phyloP scores from a whole-genome alignment of 257 asterid genomes.

The Paraleonurus japonicus region DNA sequence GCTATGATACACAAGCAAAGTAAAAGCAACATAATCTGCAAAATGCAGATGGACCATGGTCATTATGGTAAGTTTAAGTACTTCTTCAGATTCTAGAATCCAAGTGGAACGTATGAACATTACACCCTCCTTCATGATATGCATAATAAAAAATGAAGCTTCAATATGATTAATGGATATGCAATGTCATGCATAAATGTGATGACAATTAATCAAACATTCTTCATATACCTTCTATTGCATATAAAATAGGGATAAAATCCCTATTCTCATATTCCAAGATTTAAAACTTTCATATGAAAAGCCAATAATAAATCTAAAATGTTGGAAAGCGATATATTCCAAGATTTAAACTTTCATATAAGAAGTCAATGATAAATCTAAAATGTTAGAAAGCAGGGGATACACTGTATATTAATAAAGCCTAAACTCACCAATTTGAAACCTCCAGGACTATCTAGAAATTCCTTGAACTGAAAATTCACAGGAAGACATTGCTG shows the following conservation, averaged over 20 bases:
- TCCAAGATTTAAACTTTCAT: too few relatives aligned
- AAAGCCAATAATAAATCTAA: neutral
- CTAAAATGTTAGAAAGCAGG: neutral
- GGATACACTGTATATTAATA: neutral
- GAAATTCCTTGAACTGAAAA: conserved; percentile 37
- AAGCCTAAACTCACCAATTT: conserved; percentile 51
- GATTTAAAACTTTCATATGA: conserved; percentile 3
- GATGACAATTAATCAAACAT: neutral
- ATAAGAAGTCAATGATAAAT: neutral
- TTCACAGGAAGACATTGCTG: conserved; percentile 40
- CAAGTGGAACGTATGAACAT: neutral
- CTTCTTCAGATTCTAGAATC: neutral
- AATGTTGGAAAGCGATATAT: conserved; percentile 10
- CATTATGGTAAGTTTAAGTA: neutral
- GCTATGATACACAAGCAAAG: too few relatives aligned
- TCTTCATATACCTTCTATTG: neutral
- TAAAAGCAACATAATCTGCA: too few relatives aligned
- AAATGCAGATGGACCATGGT: too few relatives aligned
- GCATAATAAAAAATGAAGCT: conserved; percentile 9
- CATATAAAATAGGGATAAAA: conserved; percentile 1
- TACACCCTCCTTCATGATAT: neutral
- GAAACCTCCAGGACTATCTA: conserved; percentile 45
- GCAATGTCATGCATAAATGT: neutral
- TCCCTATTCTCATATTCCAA: neutral
- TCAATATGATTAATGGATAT: neutral